Evolutionary conservation across 2,329 filamentous ascomycete species (phyloP).

Genomic region (Claviceps capensis): DNA sequence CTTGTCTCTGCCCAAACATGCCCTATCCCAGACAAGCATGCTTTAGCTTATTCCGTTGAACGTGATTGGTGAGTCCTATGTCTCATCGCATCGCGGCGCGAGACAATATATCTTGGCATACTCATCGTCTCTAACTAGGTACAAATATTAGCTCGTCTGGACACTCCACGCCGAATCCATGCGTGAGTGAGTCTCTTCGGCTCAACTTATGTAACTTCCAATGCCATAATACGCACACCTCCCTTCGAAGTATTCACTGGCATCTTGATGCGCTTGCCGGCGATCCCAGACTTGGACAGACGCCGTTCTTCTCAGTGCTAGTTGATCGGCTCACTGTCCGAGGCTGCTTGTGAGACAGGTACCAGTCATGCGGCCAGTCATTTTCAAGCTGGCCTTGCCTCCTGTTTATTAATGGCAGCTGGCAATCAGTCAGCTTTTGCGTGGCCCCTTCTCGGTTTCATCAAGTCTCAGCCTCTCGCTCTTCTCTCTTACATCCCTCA

Average conservation of each 20-base stretch:
- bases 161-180: not conserved
- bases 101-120: slow-evolving; percentile 2
- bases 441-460: not conserved
- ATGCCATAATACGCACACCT: not conserved
- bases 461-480: not conserved
- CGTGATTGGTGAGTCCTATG: not conserved
- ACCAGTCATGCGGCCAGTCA: not conserved
- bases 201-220: not conserved
- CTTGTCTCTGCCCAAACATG: slow-evolving; percentile 1
- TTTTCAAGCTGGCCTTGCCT: not conserved
- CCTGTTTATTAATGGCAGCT: not conserved
- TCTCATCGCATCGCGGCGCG: slow-evolving; percentile 1
- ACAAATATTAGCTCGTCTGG: not conserved
- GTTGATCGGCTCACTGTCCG: not conserved
- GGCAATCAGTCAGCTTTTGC: not conserved
- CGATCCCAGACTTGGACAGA: not conserved
- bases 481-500: not conserved
- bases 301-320: not conserved
- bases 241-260: not conserved
- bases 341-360: not conserved
- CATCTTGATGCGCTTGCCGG: not conserved
- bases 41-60: not conserved
- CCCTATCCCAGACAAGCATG: slow-evolving; percentile 1
- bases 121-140: not conserved
- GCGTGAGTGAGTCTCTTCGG: not conserved